A percentile compares a stretch with the other conserved stretches of the same genome.
These are phyloP conservation scores for Saprolegnia diclina DNA, from an alignment of 352 stramenopile genomes.

Conservation along the genomic window DNA sequence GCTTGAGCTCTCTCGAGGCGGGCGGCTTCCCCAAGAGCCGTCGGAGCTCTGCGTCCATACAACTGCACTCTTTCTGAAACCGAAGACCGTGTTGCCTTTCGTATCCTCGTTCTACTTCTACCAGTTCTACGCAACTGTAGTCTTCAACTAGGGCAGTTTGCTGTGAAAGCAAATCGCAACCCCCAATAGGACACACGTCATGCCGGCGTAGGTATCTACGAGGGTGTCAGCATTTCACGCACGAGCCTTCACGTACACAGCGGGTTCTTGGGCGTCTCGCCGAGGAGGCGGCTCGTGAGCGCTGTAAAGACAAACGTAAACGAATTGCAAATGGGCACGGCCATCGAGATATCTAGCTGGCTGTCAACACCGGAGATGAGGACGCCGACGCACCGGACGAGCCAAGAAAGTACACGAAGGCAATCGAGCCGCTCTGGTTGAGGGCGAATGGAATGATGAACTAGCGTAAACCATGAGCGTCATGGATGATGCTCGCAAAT, in stretches of 20 bases:
- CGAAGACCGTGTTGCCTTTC: neutral
- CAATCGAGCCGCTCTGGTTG: slow-evolving; percentile 79
- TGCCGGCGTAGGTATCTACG: slow-evolving; percentile 53
- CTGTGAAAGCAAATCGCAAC: slow-evolving; percentile 66
- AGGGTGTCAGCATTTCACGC: neutral
- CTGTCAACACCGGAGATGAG: neutral
- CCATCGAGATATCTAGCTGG: slow-evolving; percentile 66
- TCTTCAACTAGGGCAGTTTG: slow-evolving; percentile 29
- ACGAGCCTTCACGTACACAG: slow-evolving; percentile 40
- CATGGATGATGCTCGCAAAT: neutral
- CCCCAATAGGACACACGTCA: slow-evolving; percentile 54
- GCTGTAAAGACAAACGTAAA: slow-evolving; percentile 82
- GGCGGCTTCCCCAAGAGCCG: slow-evolving; percentile 3
- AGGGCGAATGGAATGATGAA: slow-evolving; percentile 76
- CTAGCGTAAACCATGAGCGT: slow-evolving; percentile 30
- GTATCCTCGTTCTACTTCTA: too few species aligned
- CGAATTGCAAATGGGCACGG: slow-evolving; percentile 86
- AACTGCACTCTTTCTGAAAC: neutral
- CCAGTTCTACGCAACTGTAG: too few species aligned
- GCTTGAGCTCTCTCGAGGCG: neutral
- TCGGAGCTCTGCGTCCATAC: neutral
- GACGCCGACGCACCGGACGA: slow-evolving; percentile 43
- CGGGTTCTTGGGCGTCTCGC: slow-evolving; percentile 62
- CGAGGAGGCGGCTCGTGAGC: slow-evolving; percentile 65
- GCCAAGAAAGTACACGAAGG: slow-evolving; percentile 72